Conservation (phyloP, 306 rosid genomes). For the Coriaria nepalensis region DNA sequence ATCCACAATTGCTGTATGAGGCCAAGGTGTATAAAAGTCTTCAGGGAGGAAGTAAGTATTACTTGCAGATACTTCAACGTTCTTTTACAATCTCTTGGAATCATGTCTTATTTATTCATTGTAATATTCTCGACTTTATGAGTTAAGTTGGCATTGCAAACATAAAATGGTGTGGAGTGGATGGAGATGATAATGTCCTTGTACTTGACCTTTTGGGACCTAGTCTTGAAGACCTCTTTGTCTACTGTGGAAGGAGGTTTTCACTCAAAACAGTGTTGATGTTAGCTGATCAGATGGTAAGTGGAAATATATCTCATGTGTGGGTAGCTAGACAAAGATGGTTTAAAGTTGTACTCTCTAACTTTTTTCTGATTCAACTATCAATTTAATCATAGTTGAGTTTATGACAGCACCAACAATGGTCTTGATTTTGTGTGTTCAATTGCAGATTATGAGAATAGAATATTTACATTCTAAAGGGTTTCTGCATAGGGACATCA, state of each 20-base stretch:
- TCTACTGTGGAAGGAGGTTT: constrained; percentile 74
- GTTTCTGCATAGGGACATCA: constrained; percentile 78
- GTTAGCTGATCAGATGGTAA: constrained; percentile 97
- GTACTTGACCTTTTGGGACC: constrained; percentile 85
- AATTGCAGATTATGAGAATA: constrained; percentile 57
- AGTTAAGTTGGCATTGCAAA: constrained; percentile 61
- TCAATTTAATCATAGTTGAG: no score
- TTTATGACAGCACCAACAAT: no score
- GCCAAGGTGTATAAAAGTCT: constrained; percentile 80
- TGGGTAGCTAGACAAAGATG: no score
- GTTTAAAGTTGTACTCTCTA: no score
- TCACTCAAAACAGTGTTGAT: constrained; percentile 76
- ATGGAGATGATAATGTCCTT: constrained; percentile 73
- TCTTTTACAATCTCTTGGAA: no score
- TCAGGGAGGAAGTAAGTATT: constrained; percentile 89
- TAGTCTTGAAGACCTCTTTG: constrained; percentile 90
- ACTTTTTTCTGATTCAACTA: no score
- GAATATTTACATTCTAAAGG: constrained; percentile 92
- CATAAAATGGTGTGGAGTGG: constrained; percentile 74
- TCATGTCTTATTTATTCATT: no score
- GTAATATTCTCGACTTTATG: no score
- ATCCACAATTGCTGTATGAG: constrained; percentile 84
- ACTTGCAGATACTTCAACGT: no score
- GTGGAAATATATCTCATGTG: not conserved
- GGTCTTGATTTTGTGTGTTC: no score